Conservation (phyloP, 345 rosid genomes). For the Sisymbrium irio region DNA sequence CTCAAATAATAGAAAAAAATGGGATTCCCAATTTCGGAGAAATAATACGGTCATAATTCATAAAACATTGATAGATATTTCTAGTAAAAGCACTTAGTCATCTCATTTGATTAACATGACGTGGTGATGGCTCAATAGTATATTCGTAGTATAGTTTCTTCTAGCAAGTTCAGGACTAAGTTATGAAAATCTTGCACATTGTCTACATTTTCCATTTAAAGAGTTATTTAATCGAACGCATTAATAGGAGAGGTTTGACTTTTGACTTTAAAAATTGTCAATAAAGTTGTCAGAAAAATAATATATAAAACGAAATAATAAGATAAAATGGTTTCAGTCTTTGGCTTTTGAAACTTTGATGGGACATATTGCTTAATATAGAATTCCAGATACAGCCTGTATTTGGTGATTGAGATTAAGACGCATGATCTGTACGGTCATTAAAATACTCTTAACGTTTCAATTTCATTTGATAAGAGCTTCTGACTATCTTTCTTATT, state of each 20-base stretch:
- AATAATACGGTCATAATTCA: too few species aligned
- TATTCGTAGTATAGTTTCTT: background rate
- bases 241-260: background rate
- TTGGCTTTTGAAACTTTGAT: constrained; percentile 1
- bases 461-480: constrained; percentile 26
- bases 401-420: constrained; percentile 1
- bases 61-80: too few species aligned
- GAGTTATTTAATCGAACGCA: background rate
- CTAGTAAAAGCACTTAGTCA: too few species aligned
- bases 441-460: constrained; percentile 4
- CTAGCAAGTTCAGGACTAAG: background rate
- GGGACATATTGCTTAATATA: background rate
- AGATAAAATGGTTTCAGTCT: background rate
- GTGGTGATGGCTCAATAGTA: too few species aligned
- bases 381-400: background rate
- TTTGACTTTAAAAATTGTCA: background rate
- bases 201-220: background rate
- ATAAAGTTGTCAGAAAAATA: background rate
- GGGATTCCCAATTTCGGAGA: too few species aligned
- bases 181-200: background rate
- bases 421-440: constrained; percentile 30
- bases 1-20: too few species aligned
- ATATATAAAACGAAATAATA: background rate
- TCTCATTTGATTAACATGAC: too few species aligned
- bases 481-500: constrained; percentile 23